phyloP scores from a whole-genome alignment of 208 protist species.

The Leishmania guyanensis region DNA sequence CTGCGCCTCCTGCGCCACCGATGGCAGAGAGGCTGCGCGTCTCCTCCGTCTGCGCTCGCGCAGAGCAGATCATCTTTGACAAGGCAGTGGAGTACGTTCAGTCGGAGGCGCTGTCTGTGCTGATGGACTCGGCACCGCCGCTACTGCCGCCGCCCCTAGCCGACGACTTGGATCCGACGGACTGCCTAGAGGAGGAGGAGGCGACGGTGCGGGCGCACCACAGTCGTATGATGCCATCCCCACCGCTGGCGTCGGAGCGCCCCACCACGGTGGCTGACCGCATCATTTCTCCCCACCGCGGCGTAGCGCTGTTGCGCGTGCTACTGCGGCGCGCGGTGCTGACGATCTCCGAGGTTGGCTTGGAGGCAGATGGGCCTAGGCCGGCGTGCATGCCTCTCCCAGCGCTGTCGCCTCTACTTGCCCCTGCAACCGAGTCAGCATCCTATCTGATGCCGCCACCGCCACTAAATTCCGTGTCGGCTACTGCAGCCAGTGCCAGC shows the following conservation, averaged over 20 bases:
- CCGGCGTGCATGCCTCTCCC: neutral
- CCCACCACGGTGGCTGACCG: neutral
- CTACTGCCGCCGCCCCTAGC: neutral
- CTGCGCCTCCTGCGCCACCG: neutral
- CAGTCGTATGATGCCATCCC: neutral
- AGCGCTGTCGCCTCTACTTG: neutral
- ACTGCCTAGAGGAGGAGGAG: conserved; percentile 31
- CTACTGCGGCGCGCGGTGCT: conserved; percentile 58
- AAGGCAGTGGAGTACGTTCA: conserved; percentile 31
- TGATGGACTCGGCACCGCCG: conserved; percentile 9
- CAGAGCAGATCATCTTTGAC: conserved; percentile 32
- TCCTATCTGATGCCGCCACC: neutral
- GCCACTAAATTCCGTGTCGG: neutral
- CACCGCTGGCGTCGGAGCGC: neutral
- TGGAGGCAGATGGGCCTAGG: conserved; percentile 10
- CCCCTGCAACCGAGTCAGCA: neutral
- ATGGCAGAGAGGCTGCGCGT: conserved; percentile 2
- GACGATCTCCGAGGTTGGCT: conserved; percentile 18
- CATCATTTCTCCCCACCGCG: conserved; percentile 25
- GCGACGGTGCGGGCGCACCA: conserved; percentile 1
- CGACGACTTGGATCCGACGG: conserved; percentile 9
- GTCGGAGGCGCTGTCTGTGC: conserved; percentile 25
- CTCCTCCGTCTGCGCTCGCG: conserved; percentile 21
- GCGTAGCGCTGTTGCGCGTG: conserved; percentile 50
- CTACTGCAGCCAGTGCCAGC: neutral